Evolutionary conservation across 495 filamentous ascomycete species (phyloP), one percentile per base, ranked within the genome.

Genomic region (Venustampulla echinocandica): DNA sequence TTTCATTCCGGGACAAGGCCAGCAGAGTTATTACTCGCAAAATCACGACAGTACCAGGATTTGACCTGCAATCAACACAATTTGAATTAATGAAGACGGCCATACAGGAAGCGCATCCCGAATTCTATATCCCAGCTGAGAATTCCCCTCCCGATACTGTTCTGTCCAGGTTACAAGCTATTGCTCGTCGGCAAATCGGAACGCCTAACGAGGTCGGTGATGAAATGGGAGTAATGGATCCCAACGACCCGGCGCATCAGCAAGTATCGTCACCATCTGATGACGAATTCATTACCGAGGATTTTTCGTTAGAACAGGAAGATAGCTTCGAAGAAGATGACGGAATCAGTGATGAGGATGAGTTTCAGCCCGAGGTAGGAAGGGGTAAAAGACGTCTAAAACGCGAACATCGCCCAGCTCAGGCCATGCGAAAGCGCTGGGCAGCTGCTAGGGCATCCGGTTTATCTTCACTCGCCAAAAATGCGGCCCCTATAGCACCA

Each of bases 1-100:
- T 93, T 55, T 71, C 68, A 33, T 83, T 84, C 49, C 69, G 64
- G 17, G 59, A 64, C 27, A 43, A 49, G 22, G 40, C 44, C 5
- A 47, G 38, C 5, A 38, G 48, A 61, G 25, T 44, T 54, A 9
- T 34, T 2, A 13, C 23, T 24, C 38, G 42, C 10, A 33, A 24
- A 5, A 39, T 44, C 21, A 34, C 50, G 4, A 48, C 40, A 2
- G n/a, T 23, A 10, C 28, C 34, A 4, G 46, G 30, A n/a, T 32
- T 44, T 10, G 44, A 56, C 21, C 15, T 18, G 1, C 27, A 41
- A n/a, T 18, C 23, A n/a, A 5, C 23, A 3, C 21, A 35, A 18
- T 17, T 56, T 1, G 35, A 49, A 9, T 34, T 15, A 9, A 11
- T 60, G 17, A 52, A 56, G 18, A 34, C 40, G 9, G 15, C 27